Evolutionary conservation across 805 yeast species (phyloP).

Genomic region (Candida alai): DNA sequence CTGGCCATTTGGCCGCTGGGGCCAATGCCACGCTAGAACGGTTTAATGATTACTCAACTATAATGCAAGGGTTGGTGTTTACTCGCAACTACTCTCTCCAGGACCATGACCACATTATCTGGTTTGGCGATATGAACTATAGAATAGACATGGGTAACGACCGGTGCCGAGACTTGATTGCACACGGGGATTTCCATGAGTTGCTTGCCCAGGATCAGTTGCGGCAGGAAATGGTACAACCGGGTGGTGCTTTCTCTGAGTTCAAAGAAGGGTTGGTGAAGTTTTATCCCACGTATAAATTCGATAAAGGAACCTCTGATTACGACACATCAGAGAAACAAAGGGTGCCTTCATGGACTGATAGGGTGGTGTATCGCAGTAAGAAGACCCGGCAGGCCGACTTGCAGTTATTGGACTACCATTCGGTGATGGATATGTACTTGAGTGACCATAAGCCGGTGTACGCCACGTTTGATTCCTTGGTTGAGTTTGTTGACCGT

Average conservation of each 20-base stretch:
- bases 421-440: conserved; percentile 52
- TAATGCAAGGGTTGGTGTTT: conserved; percentile 72
- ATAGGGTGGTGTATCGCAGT: conserved; percentile 72
- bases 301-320: conserved; percentile 74
- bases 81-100: conserved; percentile 65
- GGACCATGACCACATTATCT: conserved; percentile 79
- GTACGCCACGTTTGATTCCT: conserved; percentile 68
- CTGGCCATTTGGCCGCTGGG: conserved; percentile 95
- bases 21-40: conserved; percentile 76
- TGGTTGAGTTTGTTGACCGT: conserved; percentile 62
- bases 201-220: conserved; percentile 77
- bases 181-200: conserved; percentile 42
- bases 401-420: conserved; percentile 63
- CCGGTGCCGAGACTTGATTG: conserved; percentile 53
- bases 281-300: conserved; percentile 92
- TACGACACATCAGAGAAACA: conserved; percentile 91
- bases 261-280: conserved; percentile 76
- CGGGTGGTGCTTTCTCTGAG: conserved; percentile 74
- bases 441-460: conserved; percentile 94
- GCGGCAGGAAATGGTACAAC: conserved; percentile 60
- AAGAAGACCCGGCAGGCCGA: conserved; percentile 8
- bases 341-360: conserved; percentile 98
- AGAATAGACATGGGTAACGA: conserved; percentile 72
- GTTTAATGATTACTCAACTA: conserved; percentile 75
- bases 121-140: conserved; percentile 94